Evolutionary conservation across 2,329 filamentous ascomycete species (phyloP), one percentile per base, ranked within the genome.

Genomic region (Trichoderma gracile): DNA sequence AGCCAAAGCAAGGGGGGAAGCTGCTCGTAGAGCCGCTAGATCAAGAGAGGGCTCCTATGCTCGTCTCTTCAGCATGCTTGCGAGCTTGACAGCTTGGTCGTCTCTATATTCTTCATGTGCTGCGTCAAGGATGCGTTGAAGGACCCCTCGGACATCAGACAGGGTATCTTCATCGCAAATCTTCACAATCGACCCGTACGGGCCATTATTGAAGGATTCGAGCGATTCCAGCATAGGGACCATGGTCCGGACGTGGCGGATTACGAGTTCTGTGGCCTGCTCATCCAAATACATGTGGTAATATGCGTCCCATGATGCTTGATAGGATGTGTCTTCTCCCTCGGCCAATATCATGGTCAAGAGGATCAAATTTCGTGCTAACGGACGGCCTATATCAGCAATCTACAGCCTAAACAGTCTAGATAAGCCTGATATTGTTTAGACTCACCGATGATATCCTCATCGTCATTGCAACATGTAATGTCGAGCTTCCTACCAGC

Each of bases 301-400:
- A 73, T 84, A 88, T 42, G 84, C 73, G 64, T 83, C 78, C 84
- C 84, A 87, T 3, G 82, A 72, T 8, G 69, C 59, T 2, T 77
- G 71, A 1, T 66, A 57, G 14, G 69, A 65, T 27, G 71, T 46
- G 23, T 67, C 67, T 0, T 73, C 64, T 7, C 71, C 64, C 30
- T 75, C 69, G n/a, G 84, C 82, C 7, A 82, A 56, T 45, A 87
- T 71, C 2, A 87, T 71, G 0, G 80, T 81, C 38, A 86, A 74
- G 0, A 86, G 72, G 3, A 87, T 67, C 33, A 82, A 71, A 69
- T 88, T 87, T 2, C 86, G 80, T 30, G 84, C 85, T 85, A 46
- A 17, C 12, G 27, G 19, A 3, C 6, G n/a, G n/a, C 25, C 17
- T 17, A 3, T 3, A 25, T 57, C 12, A 58, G 27, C 8, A 5